A percentile compares a stretch with the other conserved stretches of the same genome.
Conservation (phyloP, 2,329 filamentous ascomycete genomes). For the Stemphylium vesicarium region DNA sequence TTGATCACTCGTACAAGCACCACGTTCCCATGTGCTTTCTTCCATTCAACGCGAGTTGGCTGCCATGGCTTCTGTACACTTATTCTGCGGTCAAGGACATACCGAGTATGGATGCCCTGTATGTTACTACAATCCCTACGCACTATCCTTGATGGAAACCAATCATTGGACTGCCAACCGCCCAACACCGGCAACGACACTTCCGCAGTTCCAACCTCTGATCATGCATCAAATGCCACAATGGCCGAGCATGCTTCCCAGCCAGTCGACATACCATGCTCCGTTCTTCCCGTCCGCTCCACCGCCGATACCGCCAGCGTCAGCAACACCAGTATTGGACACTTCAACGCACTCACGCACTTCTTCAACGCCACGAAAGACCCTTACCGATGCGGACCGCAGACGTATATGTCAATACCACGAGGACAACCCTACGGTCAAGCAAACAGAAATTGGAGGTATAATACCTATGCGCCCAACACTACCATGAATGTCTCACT, state of each 20-base stretch:
- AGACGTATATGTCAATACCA: constrained; percentile 93
- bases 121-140: no score
- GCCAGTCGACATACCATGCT: constrained; percentile 50
- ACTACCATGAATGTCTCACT: constrained; percentile 29
- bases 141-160: constrained; percentile 49
- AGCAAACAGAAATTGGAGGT: constrained; percentile 96
- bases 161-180: constrained; percentile 40
- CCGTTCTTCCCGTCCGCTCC: constrained; percentile 47
- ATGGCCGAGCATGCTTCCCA: constrained; percentile 53
- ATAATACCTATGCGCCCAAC: constrained; percentile 46
- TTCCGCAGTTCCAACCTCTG: constrained; percentile 50
- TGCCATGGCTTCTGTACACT: no score
- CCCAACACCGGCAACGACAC: constrained; percentile 41
- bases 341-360: constrained; percentile 49
- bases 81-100: no score
- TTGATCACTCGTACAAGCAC: no score
- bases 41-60: no score
- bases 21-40: no score
- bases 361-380: constrained; percentile 75
- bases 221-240: constrained; percentile 48
- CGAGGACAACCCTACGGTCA: constrained; percentile 85
- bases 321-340: constrained; percentile 50
- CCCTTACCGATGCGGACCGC: constrained; percentile 88
- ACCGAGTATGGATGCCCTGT: no score
- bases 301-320: constrained; percentile 46